Base-by-base conservation (phyloP, 495 filamentous ascomycete species). In the Neurospora discreta region DNA sequence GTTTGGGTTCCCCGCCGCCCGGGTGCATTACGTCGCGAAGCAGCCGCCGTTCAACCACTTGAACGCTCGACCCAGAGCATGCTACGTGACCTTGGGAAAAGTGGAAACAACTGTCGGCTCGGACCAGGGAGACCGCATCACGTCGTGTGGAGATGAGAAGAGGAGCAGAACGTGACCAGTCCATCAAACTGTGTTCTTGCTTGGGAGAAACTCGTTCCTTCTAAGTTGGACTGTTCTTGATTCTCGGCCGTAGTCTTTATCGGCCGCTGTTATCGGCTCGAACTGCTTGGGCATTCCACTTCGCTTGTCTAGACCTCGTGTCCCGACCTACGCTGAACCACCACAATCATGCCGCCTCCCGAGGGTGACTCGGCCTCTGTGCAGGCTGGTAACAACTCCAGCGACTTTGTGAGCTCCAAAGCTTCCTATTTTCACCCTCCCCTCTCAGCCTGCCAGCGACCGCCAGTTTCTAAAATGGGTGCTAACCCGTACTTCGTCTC, bases 311-410 rank as follows among this genome's bases (percentile, higher is more conserved):
- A 39, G 68, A 70, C 39, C 68, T 70, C 39, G 23, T 33, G 39
- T 44, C 68, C 39, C 33, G 23, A 70, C 30, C 52, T 33, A 65
- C 52, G 52, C 52, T 65, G 52, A 65, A 65, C 26, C 26, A 44
- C 70, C 72, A 69, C 75, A 52, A 82, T 68, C 75, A 85, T 85
- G 84, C 82, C 80, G 73, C 81, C 78, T 68, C 80, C 82, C 71
- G 81, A 80, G 69, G 77, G 79, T 43, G 80, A 83, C 74, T 70
- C 77, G 69, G 75, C 74, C 73, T 71, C 78, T 73, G 79, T 81
- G 72, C 82, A 81, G 74, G 78, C 79, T 73, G 82, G 82, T 36
- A 84, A 79, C 73, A 84, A 82, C 75, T 84, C 83, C 73, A 86
- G 80, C 75, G 83, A 86, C 75, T 86, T 86, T 78, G 83, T 86